phyloP scores from a whole-genome alignment of 2,329 filamentous ascomycete genomes.

The Alternaria postmessia region DNA sequence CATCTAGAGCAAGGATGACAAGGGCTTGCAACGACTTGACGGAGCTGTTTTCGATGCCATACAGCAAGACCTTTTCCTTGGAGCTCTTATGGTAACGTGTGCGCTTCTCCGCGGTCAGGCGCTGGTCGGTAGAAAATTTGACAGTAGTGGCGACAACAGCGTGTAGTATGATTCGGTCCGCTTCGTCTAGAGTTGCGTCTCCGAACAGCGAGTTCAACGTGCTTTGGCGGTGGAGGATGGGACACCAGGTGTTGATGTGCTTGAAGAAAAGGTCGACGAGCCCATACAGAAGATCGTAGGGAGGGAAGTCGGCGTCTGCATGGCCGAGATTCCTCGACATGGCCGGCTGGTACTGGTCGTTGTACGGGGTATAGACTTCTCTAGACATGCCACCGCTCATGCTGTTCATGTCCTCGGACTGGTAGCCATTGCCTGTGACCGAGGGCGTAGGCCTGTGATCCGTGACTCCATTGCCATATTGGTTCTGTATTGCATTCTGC shows the following conservation, averaged over 20 bases:
- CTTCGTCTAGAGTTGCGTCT: conserved; percentile 73
- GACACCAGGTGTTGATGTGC: conserved; percentile 75
- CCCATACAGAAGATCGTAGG: conserved; percentile 67
- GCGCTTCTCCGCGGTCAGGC: conserved; percentile 76
- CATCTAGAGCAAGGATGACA: conserved; percentile 84
- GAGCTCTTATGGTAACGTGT: conserved; percentile 80
- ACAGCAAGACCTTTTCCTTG: conserved; percentile 85
- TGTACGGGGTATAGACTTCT: conserved; percentile 41
- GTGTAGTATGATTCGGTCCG: conserved; percentile 82
- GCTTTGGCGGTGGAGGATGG: conserved; percentile 84
- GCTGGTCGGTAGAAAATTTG: conserved; percentile 79
- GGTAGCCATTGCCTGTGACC: conserved; percentile 41
- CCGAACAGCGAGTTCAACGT: conserved; percentile 86
- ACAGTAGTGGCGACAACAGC: conserved; percentile 89
- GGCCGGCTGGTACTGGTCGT: conserved; percentile 41
- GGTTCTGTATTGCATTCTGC: conserved; percentile 42
- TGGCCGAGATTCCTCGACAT: conserved; percentile 39
- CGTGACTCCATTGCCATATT: conserved; percentile 51
- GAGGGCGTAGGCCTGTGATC: conserved; percentile 35
- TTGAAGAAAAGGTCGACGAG: conserved; percentile 70
- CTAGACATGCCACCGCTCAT: conserved; percentile 36
- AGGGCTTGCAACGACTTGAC: conserved; percentile 88
- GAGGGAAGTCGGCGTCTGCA: conserved; percentile 60
- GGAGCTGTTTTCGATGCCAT: conserved; percentile 88
- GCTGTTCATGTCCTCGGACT: conserved; percentile 35